Evolutionary conservation across 1,284 basidiomycete species (phyloP), one percentile per base, ranked within the genome.

Genomic region (Farysia itapuensis): DNA sequence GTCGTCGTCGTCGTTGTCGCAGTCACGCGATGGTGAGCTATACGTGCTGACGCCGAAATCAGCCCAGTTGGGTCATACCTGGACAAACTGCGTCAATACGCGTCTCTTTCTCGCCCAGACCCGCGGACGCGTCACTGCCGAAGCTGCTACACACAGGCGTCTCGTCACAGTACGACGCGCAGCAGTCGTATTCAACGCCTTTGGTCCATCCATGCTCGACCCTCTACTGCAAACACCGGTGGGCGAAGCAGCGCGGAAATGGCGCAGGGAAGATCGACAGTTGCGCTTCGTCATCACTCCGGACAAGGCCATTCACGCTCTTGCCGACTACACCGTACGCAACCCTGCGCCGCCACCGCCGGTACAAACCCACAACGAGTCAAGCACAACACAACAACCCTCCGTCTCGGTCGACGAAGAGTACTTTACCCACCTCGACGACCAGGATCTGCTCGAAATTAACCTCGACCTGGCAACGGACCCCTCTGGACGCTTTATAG

Each of bases 81-180:
- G 69, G 69, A 48, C 48, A 23, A 71, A 68, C 33, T 38, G 52
- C 30, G 36, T 71, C 33, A 63, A 69, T n/a, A 57, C 59, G 0
- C 42, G 69, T 0, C 25, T 63, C 35, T 43, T 64, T 9, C 32
- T 71, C 4, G 45, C 44, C 39, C 39, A 47, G 32, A 66, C 61
- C 1, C 13, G 38, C 4, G 46, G 47, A 4, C 42, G 56, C 8
- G 38, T 52, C 3, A 7, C 37, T 2, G 26, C 36, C 21, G 21
- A 20, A n/a, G 3, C 8, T 14, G 20, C 13, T 7, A 30, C 18
- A n/a, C 28, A 19, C 15, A n/a, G 9, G 19, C 40, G 21, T 13
- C 18, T 39, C 42, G 30, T 32, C 14, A 51, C 36, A 11, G 47
- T 61, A 0, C 38, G 59, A 7, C 51, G 46, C 20, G 53, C 48